Evolutionary conservation across 2,329 filamentous ascomycete species (phyloP).

Genomic region (Fusarium oligoseptatum): DNA sequence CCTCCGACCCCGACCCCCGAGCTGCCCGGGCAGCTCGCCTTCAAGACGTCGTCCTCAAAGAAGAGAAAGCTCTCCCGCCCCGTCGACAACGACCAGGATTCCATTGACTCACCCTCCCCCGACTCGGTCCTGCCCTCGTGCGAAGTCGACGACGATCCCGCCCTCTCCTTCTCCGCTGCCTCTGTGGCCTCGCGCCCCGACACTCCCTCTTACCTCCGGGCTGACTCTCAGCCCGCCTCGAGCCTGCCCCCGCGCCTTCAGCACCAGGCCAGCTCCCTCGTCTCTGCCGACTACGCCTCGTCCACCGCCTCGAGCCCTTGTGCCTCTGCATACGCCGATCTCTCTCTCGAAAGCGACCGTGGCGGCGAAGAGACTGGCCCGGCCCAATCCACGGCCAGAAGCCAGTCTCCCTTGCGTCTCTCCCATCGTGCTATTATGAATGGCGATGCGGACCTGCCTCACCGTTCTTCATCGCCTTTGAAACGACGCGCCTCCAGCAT

Average conservation of each 20-base stretch:
- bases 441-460: slow-evolving; percentile 68
- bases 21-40: slow-evolving; percentile 76
- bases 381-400: slow-evolving; percentile 56
- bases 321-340: slow-evolving; percentile 66
- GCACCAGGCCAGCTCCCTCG: slow-evolving; percentile 57
- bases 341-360: slow-evolving; percentile 69
- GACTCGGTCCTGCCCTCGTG: slow-evolving; percentile 67
- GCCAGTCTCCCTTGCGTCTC: slow-evolving; percentile 66
- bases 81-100: slow-evolving; percentile 58
- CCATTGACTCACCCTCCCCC: slow-evolving; percentile 54
- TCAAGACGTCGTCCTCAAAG: slow-evolving; percentile 81
- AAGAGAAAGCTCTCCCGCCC: slow-evolving; percentile 75
- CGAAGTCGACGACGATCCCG: slow-evolving; percentile 63
- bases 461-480: slow-evolving; percentile 74
- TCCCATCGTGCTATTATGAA: slow-evolving; percentile 70
- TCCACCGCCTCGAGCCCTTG: slow-evolving; percentile 71
- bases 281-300: slow-evolving; percentile 63
- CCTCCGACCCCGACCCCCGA: slow-evolving; percentile 62
- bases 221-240: slow-evolving; percentile 61
- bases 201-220: slow-evolving; percentile 57
- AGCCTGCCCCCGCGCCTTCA: slow-evolving; percentile 67
- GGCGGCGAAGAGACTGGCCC: slow-evolving; percentile 61
- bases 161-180: slow-evolving; percentile 64
- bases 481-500: slow-evolving; percentile 75
- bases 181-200: slow-evolving; percentile 55